phyloP scores from a whole-genome alignment of 768 basidiomycete genomes.

The Sistotremastrum niveocremeum region DNA sequence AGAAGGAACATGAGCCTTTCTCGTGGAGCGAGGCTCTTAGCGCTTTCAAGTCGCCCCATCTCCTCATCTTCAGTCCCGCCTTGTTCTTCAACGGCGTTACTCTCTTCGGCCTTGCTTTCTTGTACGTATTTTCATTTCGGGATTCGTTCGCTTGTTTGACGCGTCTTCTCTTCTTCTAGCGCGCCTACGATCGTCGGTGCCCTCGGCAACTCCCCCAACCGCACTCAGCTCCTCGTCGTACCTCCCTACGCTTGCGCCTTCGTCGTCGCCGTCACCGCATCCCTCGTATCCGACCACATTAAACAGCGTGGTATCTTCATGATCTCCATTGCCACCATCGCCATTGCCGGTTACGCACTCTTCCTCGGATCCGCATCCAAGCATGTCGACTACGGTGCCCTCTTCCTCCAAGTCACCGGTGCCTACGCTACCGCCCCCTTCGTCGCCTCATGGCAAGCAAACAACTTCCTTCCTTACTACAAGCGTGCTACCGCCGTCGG shows the following conservation, averaged over 20 bases:
- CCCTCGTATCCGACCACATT: slow-evolving; percentile 11
- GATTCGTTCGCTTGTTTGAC: background rate
- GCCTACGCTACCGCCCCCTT: slow-evolving; percentile 39
- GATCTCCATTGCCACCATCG: slow-evolving; percentile 6
- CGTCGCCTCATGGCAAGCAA: slow-evolving; percentile 44
- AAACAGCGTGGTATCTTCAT: slow-evolving; percentile 12
- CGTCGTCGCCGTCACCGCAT: slow-evolving; percentile 12
- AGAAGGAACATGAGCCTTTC: slow-evolving; percentile 29
- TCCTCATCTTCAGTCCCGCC: slow-evolving; percentile 34
- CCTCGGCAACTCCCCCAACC: slow-evolving; percentile 16
- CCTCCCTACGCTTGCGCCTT: slow-evolving; percentile 19
- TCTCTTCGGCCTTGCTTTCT: slow-evolving; percentile 28
- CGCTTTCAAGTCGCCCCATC: slow-evolving; percentile 38
- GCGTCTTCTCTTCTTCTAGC: background rate
- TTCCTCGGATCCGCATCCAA: slow-evolving; percentile 10
- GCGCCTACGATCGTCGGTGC: slow-evolving; percentile 13
- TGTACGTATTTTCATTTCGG: background rate
- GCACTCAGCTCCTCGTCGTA: slow-evolving; percentile 19
- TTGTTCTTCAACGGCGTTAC: slow-evolving; percentile 43
- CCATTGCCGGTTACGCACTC: slow-evolving; percentile 5
- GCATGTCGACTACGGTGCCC: slow-evolving; percentile 30
- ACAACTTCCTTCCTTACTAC: slow-evolving; percentile 44
- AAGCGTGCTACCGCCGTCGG: slow-evolving; percentile 47
- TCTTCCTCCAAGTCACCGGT: slow-evolving; percentile 43
- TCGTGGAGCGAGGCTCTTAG: slow-evolving; percentile 42